These are phyloP conservation scores for Austropuccinia psidii DNA, from an alignment of 1,284 basidiomycete species.

Conservation along the genomic window DNA sequence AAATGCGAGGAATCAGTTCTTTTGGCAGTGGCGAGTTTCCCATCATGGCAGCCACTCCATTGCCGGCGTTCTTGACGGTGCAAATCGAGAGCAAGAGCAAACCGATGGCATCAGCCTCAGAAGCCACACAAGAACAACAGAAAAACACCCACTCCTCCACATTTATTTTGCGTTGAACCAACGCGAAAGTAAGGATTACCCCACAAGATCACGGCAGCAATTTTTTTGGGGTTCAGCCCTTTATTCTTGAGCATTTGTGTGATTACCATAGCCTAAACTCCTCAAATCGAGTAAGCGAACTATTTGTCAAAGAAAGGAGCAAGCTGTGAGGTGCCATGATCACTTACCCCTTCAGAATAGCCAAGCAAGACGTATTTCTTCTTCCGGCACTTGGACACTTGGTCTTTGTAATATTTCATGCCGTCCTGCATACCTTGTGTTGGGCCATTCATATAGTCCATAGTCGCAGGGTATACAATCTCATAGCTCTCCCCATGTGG, in stretches of 20 bases:
- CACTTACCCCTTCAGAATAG: constrained; percentile 16
- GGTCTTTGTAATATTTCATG: neutral
- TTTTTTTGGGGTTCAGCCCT: neutral
- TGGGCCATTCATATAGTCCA: neutral
- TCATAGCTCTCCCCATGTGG: neutral
- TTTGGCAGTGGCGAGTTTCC: neutral
- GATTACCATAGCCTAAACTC: constrained; percentile 15
- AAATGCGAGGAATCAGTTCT: neutral
- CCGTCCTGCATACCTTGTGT: neutral
- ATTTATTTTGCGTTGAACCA: constrained; percentile 6
- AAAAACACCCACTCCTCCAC: constrained; percentile 3
- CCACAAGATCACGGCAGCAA: constrained; percentile 11
- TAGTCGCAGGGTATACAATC: neutral
- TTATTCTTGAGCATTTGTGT: neutral
- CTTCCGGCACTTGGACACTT: neutral
- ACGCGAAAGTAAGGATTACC: constrained; percentile 24
- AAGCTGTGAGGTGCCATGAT: too few species aligned
- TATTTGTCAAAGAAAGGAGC: too few species aligned
- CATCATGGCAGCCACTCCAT: neutral
- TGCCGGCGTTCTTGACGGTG: neutral
- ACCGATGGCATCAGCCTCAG: neutral
- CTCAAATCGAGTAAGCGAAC: too few species aligned
- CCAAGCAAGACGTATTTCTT: neutral
- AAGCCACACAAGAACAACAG: neutral
- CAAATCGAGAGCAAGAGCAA: neutral